Conservation (phyloP, 179 eudicot genomes). For the Nepenthes alata region DNA sequence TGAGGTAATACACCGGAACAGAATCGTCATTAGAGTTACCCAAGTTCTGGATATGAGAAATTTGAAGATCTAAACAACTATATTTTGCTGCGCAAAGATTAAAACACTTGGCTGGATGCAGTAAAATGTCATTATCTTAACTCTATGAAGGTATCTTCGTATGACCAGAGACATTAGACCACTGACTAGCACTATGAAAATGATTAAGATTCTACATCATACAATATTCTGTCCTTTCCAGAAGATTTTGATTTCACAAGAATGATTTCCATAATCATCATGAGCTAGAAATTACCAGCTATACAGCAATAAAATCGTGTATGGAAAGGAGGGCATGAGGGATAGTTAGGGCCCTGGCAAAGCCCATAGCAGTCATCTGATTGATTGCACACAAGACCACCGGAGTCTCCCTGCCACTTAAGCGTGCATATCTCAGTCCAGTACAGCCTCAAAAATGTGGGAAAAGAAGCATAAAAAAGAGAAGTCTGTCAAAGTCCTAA, state of each 20-base stretch:
- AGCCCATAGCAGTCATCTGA: slow-evolving; percentile 10
- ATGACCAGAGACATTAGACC: too few relatives aligned
- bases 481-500: neutral
- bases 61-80: neutral
- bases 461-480: neutral
- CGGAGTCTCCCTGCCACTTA: slow-evolving; percentile 12
- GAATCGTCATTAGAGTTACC: too few relatives aligned
- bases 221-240: neutral
- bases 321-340: slow-evolving; percentile 12
- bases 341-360: slow-evolving; percentile 6
- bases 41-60: too few relatives aligned
- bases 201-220: too few relatives aligned
- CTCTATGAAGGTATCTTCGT: too few relatives aligned
- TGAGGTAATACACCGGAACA: too few relatives aligned
- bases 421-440: slow-evolving; percentile 11
- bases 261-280: neutral
- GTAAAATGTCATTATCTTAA: too few relatives aligned
- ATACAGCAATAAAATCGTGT: slow-evolving; percentile 13
- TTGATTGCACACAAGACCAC: slow-evolving; percentile 16
- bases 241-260: neutral
- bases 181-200: too few relatives aligned
- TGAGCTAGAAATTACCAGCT: slow-evolving; percentile 2
- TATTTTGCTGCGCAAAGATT: neutral
- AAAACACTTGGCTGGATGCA: too few relatives aligned
- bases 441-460: slow-evolving; percentile 9